Evolutionary conservation across 495 filamentous ascomycete genomes (phyloP).

Genomic region (Xylaria nigripes): DNA sequence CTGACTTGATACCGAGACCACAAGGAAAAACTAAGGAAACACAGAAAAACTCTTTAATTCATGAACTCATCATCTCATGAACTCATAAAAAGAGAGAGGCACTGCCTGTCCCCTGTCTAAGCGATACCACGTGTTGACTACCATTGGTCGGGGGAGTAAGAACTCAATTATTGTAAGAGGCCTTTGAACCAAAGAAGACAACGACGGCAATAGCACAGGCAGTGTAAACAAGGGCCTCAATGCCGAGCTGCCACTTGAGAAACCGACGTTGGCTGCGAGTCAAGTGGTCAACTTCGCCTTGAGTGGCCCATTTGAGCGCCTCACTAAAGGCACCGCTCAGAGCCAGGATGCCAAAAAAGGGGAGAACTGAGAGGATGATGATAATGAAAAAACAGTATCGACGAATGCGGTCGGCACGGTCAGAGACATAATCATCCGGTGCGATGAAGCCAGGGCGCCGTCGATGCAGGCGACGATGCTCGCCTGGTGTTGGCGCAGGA

Average conservation of each 20-base stretch:
- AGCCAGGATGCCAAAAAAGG: conserved; percentile 27
- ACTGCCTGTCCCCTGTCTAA: too few species aligned
- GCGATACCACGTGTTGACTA: too few species aligned
- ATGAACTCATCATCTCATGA: too few species aligned
- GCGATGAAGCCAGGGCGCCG: conserved; percentile 10
- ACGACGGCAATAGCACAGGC: conserved; percentile 4
- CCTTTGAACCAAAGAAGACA: conserved; percentile 5
- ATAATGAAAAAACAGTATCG: conserved; percentile 23
- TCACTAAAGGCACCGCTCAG: conserved; percentile 22
- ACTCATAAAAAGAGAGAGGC: too few species aligned
- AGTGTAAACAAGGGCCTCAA: conserved; percentile 14
- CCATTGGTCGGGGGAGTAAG: too few species aligned
- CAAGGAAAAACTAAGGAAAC: too few species aligned
- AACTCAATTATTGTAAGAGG: too few species aligned
- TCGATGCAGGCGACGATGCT: conserved; percentile 8
- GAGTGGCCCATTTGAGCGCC: conserved; percentile 27
- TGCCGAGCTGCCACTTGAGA: conserved; percentile 18
- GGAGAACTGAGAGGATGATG: conserved; percentile 21
- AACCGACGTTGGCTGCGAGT: conserved; percentile 19
- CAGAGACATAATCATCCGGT: conserved; percentile 20
- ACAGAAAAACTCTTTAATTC: too few species aligned
- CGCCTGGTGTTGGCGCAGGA: conserved; percentile 8
- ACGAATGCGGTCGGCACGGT: conserved; percentile 16
- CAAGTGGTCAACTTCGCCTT: conserved; percentile 24
- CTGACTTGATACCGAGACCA: too few species aligned